These are phyloP conservation scores for Sordariomycetes sp. DNA, from an alignment of 2,329 filamentous ascomycete genomes.

Conservation along the genomic window DNA sequence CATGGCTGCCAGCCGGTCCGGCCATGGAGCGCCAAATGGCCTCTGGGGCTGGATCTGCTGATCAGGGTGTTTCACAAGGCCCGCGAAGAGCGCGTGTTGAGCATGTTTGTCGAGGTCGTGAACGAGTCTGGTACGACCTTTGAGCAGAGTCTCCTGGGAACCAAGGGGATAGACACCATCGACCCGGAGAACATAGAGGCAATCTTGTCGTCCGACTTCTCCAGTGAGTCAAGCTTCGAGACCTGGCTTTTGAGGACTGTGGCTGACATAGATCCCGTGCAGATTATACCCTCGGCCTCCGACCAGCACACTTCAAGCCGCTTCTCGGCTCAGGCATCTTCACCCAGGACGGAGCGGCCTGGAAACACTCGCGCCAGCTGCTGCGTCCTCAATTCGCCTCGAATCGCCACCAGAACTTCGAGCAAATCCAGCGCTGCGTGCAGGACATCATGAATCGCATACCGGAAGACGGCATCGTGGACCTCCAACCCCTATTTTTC, in stretches of 20 bases:
- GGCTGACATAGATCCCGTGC: not conserved
- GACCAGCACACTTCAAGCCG: constrained; percentile 3
- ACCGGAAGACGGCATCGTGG: constrained; percentile 13
- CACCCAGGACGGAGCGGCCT: constrained; percentile 24
- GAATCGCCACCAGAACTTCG: not conserved
- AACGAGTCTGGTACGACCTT: constrained; percentile 6
- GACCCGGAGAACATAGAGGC: constrained; percentile 41
- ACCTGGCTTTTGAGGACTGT: not conserved
- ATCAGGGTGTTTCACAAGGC: not conserved
- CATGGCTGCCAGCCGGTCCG: not conserved
- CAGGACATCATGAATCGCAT: not conserved
- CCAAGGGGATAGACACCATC: constrained; percentile 6
- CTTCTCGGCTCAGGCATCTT: constrained; percentile 9
- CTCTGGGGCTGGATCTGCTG: not conserved
- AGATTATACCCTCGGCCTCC: constrained; percentile 1
- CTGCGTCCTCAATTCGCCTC: constrained; percentile 4
- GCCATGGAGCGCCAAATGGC: not conserved
- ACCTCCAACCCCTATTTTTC: constrained; percentile 34
- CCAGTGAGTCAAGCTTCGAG: constrained; percentile 23
- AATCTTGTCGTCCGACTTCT: constrained; percentile 28
- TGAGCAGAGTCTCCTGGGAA: constrained; percentile 5
- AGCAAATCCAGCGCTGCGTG: not conserved
- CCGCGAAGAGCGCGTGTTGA: constrained; percentile 1
- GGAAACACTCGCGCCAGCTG: constrained; percentile 9
- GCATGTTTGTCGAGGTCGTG: constrained; percentile 3